Evolutionary conservation across 1,284 basidiomycete genomes (phyloP).

Genomic region (Sporisorium graminicola): DNA sequence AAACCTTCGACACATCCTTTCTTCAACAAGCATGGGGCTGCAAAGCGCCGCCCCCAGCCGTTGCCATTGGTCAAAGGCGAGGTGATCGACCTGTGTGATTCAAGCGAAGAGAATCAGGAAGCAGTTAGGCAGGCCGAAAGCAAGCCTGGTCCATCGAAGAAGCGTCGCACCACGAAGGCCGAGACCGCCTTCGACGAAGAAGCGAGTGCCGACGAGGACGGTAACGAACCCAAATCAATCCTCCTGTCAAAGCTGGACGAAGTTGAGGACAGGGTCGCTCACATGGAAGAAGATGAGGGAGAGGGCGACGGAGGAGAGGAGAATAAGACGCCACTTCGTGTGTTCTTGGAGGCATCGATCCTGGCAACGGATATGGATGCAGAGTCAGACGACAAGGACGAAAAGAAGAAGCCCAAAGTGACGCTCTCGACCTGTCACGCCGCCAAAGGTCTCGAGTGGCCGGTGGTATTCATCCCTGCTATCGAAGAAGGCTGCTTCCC

Average conservation of each 20-base stretch:
- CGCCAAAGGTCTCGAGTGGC: conserved; percentile 93
- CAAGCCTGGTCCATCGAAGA: conserved; percentile 20
- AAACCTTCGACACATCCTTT: conserved; percentile 13
- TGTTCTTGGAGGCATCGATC: conserved; percentile 86
- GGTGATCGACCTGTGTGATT: conserved; percentile 40
- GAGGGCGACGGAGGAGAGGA: conserved; percentile 49
- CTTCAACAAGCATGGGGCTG: conserved; percentile 10
- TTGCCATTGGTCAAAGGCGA: conserved; percentile 17
- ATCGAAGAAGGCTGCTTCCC: conserved; percentile 83
- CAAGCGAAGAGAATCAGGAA: conserved; percentile 24
- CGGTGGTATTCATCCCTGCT: conserved; percentile 79
- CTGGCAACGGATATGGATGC: conserved; percentile 82
- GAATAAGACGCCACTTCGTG: conserved; percentile 75
- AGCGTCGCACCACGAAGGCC: conserved; percentile 12
- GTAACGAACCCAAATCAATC: conserved; percentile 1
- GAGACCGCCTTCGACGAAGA: conserved; percentile 1
- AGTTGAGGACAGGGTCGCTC: conserved; percentile 5
- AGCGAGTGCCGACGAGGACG: not conserved
- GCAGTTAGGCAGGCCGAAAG: not conserved
- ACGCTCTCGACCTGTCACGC: conserved; percentile 89
- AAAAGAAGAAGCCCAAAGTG: conserved; percentile 76
- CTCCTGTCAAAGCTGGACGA: conserved; percentile 29
- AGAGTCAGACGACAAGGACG: conserved; percentile 70
- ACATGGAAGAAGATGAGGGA: conserved; percentile 18
- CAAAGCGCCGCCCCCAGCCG: not conserved